Conservation (phyloP, 352 stramenopile species). For the Thalassiosira hispida region DNA sequence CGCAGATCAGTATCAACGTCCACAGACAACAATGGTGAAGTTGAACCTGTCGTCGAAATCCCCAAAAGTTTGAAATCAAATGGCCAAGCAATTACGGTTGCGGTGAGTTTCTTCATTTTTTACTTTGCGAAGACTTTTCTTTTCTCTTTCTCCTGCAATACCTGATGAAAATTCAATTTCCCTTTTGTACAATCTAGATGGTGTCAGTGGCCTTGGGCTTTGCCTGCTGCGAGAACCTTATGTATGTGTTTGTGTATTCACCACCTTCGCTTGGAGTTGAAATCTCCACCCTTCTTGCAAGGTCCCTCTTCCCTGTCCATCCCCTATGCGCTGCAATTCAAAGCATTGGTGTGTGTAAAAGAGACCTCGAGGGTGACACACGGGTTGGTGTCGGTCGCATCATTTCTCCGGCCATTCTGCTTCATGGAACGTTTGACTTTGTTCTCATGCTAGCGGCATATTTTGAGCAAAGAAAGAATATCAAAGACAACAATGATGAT, state of each 20-base stretch:
- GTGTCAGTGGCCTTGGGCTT: constrained; percentile 79
- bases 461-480: constrained; percentile 47
- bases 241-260: constrained; percentile 71
- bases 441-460: constrained; percentile 74
- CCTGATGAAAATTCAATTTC: not conserved
- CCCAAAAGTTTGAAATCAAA: constrained; percentile 48
- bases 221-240: constrained; percentile 80
- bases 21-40: constrained; percentile 7
- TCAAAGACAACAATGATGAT: constrained; percentile 59
- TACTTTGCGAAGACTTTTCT: constrained; percentile 1
- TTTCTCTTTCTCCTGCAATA: constrained; percentile 4
- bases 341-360: constrained; percentile 75
- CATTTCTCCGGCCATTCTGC: constrained; percentile 68
- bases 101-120: constrained; percentile 31
- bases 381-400: constrained; percentile 57
- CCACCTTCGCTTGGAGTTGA: constrained; percentile 57
- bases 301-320: constrained; percentile 80
- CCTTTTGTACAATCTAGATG: constrained; percentile 44
- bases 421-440: constrained; percentile 83
- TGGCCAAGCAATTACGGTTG: constrained; percentile 70
- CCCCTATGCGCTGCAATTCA: constrained; percentile 80
- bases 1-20: not conserved
- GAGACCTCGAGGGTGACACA: constrained; percentile 73
- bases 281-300: constrained; percentile 69
- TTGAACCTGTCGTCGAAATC: constrained; percentile 21